Evolutionary conservation across 208 protist species (phyloP), one percentile per base, ranked within the genome.

Genomic region (Angomonas deanei): DNA sequence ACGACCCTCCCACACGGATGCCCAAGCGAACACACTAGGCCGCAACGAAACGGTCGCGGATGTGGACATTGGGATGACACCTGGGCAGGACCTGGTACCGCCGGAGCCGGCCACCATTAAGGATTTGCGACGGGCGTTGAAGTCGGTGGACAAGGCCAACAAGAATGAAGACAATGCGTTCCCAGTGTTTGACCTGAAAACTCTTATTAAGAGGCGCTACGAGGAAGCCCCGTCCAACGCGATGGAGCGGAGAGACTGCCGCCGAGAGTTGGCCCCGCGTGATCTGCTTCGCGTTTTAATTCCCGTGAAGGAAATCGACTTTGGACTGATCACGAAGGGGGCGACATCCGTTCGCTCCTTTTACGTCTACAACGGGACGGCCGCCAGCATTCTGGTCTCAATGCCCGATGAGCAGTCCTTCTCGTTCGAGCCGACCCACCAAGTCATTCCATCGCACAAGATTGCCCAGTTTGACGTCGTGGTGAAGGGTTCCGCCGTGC

Each of bases 401-500:
- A 86, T 97, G 68, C 77, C 90, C 19, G 86, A 92, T 28, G 92
- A 86, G 50, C 67, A 62, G 27, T 86, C 84, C 65, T 72, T 84
- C 24, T 54, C 59, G 19, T 84, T 88, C 73, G 64, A 74, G 26
- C 88, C 93, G 3, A 49, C 46, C n/a, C 74, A 78, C 21, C 93
- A 98, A 68, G 92, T 98, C 17, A 81, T 98, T 33, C 96, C 96
- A 19, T 58, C 94, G 8, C 73, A 78, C 48, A 85, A 80, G 30
- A 93, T 88, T 46, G 94, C 93, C 24, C 89, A 91, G 38, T 98
- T 97, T 65, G 93, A 97, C 61, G 80, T 97, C 38, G 65, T 67
- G 38, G 85, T 97, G 59, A 64, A 65, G 63, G 88, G 79, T 46
- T 60, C 28, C 17, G 68, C 60, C 5, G 73, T 92, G 38, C 86